Conservation (phyloP, 257 asterid genomes). For the Datura wrightii region DNA sequence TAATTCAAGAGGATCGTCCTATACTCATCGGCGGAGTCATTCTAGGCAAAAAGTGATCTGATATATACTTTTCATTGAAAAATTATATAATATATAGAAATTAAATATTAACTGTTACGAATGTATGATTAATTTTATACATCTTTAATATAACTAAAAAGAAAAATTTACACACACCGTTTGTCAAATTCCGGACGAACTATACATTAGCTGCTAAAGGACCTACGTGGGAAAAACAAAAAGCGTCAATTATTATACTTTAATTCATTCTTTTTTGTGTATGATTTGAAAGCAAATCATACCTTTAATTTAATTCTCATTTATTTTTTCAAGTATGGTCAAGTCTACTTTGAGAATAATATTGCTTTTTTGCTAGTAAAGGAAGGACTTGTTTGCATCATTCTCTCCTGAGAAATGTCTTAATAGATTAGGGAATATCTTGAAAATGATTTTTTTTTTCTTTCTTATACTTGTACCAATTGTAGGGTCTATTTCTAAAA, state of each 20-base stretch:
- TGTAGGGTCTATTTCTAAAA: conserved; percentile 16
- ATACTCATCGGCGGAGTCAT: neutral
- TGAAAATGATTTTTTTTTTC: conserved; percentile 19
- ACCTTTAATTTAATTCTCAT: conserved; percentile 27
- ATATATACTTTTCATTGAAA: too few relatives aligned
- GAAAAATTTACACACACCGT: too few relatives aligned
- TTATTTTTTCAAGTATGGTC: conserved; percentile 31
- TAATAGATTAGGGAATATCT: conserved; percentile 34
- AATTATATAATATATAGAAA: too few relatives aligned
- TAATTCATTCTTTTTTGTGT: conserved; percentile 32
- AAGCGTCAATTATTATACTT: conserved; percentile 29
- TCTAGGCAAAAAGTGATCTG: too few relatives aligned
- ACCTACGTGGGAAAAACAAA: conserved; percentile 16
- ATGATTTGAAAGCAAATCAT: conserved; percentile 32
- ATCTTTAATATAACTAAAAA: too few relatives aligned
- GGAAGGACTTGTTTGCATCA: conserved; percentile 33
- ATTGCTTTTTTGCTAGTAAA: neutral
- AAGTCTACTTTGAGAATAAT: conserved; percentile 33
- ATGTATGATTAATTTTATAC: too few relatives aligned
- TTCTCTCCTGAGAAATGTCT: conserved; percentile 36
- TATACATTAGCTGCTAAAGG: neutral
- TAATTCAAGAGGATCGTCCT: conserved; percentile 29
- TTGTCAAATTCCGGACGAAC: too few relatives aligned
- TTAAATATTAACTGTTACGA: too few relatives aligned
- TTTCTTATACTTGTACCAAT: conserved; percentile 8